Percentiles rank a stretch among this genome's conserved stretches.
Conservation (phyloP, 1,284 basidiomycete genomes). For the Cystobasidium slooffiae region DNA sequence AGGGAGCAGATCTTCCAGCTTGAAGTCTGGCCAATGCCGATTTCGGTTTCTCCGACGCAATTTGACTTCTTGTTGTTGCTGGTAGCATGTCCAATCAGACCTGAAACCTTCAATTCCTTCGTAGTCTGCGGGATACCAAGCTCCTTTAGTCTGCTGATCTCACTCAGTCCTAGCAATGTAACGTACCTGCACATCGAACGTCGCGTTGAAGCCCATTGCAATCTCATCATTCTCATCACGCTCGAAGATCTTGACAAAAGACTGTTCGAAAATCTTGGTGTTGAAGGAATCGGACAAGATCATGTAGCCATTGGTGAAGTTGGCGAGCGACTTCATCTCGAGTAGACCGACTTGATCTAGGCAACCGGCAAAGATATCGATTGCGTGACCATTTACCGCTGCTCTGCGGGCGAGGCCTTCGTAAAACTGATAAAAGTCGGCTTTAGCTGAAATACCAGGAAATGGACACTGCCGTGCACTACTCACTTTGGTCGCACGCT, state of each 20-base stretch:
- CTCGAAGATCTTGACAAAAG: constrained; percentile 88
- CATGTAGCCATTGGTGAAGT: constrained; percentile 95
- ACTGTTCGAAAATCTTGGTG: constrained; percentile 98
- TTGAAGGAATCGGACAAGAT: constrained; percentile 97
- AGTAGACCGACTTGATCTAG: constrained; percentile 96
- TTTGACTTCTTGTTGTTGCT: constrained; percentile 95
- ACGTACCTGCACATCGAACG: constrained; percentile 89
- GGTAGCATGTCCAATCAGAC: constrained; percentile 95
- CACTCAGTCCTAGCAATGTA: background rate
- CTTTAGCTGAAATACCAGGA: constrained; percentile 5
- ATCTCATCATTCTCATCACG: constrained; percentile 93
- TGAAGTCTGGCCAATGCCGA: constrained; percentile 98
- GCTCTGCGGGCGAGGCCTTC: constrained; percentile 92
- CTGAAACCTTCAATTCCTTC: constrained; percentile 98
- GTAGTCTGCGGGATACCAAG: constrained; percentile 70
- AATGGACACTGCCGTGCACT: background rate
- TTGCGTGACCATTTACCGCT: constrained; percentile 90
- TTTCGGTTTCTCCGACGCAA: constrained; percentile 98
- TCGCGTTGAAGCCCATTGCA: constrained; percentile 98
- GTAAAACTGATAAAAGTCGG: constrained; percentile 71
- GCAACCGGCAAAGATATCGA: constrained; percentile 96
- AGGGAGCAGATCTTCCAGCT: constrained; percentile 97
- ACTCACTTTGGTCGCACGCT: constrained; percentile 86
- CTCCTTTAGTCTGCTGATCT: background rate
- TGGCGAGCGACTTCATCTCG: constrained; percentile 95